Base-by-base conservation (phyloP, 2,329 filamentous ascomycete genomes). In the Neonectria sp. region DNA sequence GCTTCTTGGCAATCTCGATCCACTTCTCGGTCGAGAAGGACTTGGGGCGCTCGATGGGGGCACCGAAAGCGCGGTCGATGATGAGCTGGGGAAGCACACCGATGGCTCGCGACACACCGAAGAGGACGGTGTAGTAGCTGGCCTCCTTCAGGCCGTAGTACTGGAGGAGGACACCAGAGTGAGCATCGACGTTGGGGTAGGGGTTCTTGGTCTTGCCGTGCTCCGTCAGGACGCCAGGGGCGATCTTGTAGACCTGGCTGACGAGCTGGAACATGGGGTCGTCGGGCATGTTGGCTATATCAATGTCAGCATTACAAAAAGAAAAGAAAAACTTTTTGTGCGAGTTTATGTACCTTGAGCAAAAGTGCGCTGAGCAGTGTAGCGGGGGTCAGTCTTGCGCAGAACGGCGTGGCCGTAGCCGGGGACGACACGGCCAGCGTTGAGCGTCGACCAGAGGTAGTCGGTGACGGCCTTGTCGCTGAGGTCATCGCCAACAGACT, bases 141-240 rank as follows among this genome's bases (percentile, higher is more conserved):
- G 96, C 93, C 90, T 99, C 95, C 72, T 93, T 98, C 83, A 99
- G 89, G 80, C 96, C 96, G 87, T 99, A 99, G 92, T 99, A 96
- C 89, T 99, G 96, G 77, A 99, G 94, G 75, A 99, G 94, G 75
- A 99, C 96, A 89, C 96, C 96, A 35, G 95, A 98, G 93, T 98
- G 96, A 80, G 95, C 95, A 81, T 98, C 95, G 80, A 98, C 95
- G 88, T 98, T 98, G 85, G 96, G 96, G 90, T 90, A 98, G 75
- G 95, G 95, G 93, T 98, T 98, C 93, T 98, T 98, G 89, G 95
- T 98, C 94, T 99, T 99, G 88, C 96, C 96, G 89, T 99, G 96
- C 92, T 99, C 95, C 75, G 96, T 99, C 83, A 99, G 89, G 79
- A 99, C 96, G 80, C 92, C 93, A 73, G 96, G 96, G 73, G 96